Evolutionary conservation across 2,329 filamentous ascomycete species (phyloP), one percentile per base, ranked within the genome.

Genomic region (Aspergillus clavatus): DNA sequence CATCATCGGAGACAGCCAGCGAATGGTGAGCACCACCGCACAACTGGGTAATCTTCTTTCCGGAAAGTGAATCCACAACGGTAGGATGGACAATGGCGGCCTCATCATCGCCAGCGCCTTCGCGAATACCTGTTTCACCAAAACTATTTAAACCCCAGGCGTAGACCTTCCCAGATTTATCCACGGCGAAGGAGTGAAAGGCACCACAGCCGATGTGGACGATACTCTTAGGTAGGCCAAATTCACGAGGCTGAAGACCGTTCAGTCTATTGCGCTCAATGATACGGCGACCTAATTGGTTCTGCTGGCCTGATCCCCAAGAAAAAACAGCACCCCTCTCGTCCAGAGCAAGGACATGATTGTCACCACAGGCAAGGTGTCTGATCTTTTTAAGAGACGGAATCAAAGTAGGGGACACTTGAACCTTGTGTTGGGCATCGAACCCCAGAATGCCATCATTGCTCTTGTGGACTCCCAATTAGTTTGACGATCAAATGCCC

Each of bases 111-210:
- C 83, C 84, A 11, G 79, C 82, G 43, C 77, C 74, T 35, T 80
- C 76, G 12, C 74, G 72, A 47, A 84, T 76, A 27, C 85, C 88
- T 12, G 86, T 87, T 71, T 95, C 84, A 51, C 84, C 86, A 66
- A 87, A 94, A 69, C 86, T 89, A 76, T 95, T 95, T 23, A 91
- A 73, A 19, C 89, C 89, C 88, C 89, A 95, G 0, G 83, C 80
- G 68, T 82, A 93, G 24, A 91, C 84, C 23, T 79, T 76, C 29
- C 83, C 83, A 22, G 83, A 78, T 50, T 81, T 78, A 56, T 79
- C 78, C 39, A 89, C 77, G 40, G 84, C 85, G 57, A 95, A 91
- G 56, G 83, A 86, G 72, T 95, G 87, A 68, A 90, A 91, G 11
- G 84, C 80, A 36, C 89, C 89, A 43, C 82, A 83, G 22, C 79